These are phyloP conservation scores for Apiospora koreana DNA, from an alignment of 2,329 filamentous ascomycete species.

Conservation along the genomic window DNA sequence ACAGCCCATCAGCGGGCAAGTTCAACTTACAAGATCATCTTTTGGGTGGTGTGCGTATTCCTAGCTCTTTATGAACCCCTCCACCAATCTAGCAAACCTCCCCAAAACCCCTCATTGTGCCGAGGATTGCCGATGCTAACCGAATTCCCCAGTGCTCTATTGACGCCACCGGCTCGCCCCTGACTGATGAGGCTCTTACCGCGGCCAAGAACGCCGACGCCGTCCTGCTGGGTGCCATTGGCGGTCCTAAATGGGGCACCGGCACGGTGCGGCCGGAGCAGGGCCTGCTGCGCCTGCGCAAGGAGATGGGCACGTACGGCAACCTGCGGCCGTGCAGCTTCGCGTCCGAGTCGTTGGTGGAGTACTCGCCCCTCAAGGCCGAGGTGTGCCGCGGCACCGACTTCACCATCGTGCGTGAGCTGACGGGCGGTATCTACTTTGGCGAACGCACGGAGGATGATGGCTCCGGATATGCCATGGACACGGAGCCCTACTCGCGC, in stretches of 20 bases:
- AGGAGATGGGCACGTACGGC: conserved; percentile 90
- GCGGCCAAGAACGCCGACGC: conserved; percentile 87
- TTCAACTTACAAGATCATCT: conserved; percentile 92
- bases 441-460: conserved; percentile 82
- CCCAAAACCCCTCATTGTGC: conserved; percentile 10
- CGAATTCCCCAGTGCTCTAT: conserved; percentile 71
- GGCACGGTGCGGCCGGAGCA: conserved; percentile 87
- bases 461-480: conserved; percentile 72
- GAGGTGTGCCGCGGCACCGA: conserved; percentile 84
- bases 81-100: conserved; percentile 14
- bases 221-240: conserved; percentile 89
- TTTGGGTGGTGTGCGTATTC: conserved; percentile 68
- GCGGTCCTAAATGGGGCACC: conserved; percentile 95
- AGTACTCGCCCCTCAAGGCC: conserved; percentile 83
- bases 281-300: conserved; percentile 86
- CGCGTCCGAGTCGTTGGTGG: conserved; percentile 81
- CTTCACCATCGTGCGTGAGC: conserved; percentile 89
- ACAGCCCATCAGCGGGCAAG: conserved; percentile 66
- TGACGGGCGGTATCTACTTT: conserved; percentile 95
- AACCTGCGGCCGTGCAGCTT: conserved; percentile 98
- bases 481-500: conserved; percentile 85
- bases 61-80: background rate
- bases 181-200: conserved; percentile 80
- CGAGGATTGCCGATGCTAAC: background rate
- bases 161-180: conserved; percentile 73